Evolutionary conservation across 2,329 filamentous ascomycete species (phyloP), one percentile per base, ranked within the genome.

Genomic region (Fusarium bactridioides): DNA sequence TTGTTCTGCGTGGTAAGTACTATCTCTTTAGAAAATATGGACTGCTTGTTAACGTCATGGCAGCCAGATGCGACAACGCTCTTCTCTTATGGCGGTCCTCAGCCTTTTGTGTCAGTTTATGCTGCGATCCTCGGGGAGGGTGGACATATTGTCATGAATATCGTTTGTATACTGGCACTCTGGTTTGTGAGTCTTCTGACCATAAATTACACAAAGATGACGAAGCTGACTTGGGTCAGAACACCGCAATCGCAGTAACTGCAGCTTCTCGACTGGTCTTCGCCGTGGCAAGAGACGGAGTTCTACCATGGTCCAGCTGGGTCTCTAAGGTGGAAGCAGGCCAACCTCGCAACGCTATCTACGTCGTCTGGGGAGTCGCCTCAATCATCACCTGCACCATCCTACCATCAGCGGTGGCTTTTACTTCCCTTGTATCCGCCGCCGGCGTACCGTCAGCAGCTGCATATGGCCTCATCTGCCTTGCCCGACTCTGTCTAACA

Each of bases 1-100:
- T 21, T 62, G 21, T 62, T 62, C n/a, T 62, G 60, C 9, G 60
- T 62, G 53, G 60, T 59, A 37, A 27, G 40, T 40, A 5, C 11
- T 4, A 4, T 45, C 10, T 19, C 50, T 38, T 7, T 1, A 7
- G 7, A 18, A 2, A 3, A 7, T 4, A 16, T 31, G 25, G 4
- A 2, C 8, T 3, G 10, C 8, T 50, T 4, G n/a, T 5, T 61
- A 23, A 61, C 7, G 8, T 7, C 4, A 37, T 33, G 1, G 2
- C 15, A 62, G 60, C 60, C 60, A 0, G 60, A 62, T 48, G 60
- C 60, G 0, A 1, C 13, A 4, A 62, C 43, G 0, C 53, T 62
- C 15, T 62, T 62, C 33, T 62, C 60, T 29, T 58, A 62, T 5
- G 60, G 60, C 0, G 60, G 60, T 3, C 40, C 60, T 3, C 60